These are phyloP conservation scores for Aspergillus ibericus DNA, from an alignment of 2,329 filamentous ascomycete genomes.

Conservation along the genomic window DNA sequence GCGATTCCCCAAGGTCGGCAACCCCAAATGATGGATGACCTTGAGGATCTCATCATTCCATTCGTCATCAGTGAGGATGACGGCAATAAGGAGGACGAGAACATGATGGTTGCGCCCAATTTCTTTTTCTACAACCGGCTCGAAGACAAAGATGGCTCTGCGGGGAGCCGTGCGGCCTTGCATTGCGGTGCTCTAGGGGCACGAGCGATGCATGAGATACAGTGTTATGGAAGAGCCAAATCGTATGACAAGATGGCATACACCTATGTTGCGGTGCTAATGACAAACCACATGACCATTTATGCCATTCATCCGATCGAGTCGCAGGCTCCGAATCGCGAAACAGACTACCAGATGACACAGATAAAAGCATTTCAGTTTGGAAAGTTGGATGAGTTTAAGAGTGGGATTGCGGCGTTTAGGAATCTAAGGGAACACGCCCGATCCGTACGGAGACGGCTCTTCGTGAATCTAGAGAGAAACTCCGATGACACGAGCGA, in stretches of 20 bases:
- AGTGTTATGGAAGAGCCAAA: neutral
- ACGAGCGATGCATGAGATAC: neutral
- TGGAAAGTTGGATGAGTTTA: neutral
- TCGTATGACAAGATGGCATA: neutral
- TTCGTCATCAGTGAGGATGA: no score
- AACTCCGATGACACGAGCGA: neutral
- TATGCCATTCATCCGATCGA: neutral
- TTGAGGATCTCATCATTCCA: no score
- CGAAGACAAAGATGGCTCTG: neutral
- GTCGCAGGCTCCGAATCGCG: neutral
- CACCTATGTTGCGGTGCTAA: neutral
- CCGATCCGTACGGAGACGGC: neutral
- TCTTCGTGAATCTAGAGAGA: neutral
- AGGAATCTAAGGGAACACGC: neutral
- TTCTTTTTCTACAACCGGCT: neutral
- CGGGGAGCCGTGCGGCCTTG: neutral
- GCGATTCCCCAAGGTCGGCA: no score
- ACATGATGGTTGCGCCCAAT: neutral
- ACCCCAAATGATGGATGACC: neutral
- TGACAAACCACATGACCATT: neutral
- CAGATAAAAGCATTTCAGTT: neutral
- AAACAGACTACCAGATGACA: neutral
- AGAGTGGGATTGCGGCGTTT: neutral
- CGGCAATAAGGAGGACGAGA: neutral
- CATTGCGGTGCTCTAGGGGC: neutral